phyloP scores from a whole-genome alignment of 345 rosid species.

The Eucalyptus brandiana region DNA sequence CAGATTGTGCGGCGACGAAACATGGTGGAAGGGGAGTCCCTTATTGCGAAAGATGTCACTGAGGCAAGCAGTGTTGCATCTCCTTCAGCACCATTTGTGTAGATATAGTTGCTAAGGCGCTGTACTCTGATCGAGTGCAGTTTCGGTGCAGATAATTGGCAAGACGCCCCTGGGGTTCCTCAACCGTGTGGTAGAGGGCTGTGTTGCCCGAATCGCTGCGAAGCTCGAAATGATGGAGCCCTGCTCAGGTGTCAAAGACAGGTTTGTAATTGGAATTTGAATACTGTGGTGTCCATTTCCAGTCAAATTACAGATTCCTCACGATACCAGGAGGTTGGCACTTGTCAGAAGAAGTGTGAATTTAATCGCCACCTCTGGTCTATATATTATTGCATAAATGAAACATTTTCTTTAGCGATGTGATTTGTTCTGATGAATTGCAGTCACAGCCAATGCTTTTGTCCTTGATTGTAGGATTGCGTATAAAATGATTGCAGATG shows the following conservation, averaged over 20 bases:
- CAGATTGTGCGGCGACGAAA: not conserved
- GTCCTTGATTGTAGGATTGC: conserved; percentile 34
- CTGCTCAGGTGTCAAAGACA: conserved; percentile 81
- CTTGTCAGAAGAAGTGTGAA: not conserved
- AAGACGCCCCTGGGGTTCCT: conserved; percentile 77
- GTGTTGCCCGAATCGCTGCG: conserved; percentile 56
- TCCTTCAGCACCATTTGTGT: not conserved
- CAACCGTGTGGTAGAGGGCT: conserved; percentile 56
- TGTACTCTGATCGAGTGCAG: too few relatives aligned
- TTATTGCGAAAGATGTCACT: conserved; percentile 39
- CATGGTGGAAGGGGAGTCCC: too few relatives aligned
- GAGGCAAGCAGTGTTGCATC: conserved; percentile 7
- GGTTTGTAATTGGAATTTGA: conserved; percentile 9
- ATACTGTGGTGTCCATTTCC: not conserved
- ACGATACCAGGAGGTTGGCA: not conserved
- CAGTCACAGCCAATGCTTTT: not conserved
- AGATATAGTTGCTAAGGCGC: not conserved
- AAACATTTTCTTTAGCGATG: not conserved
- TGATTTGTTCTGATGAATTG: not conserved
- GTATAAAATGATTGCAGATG: conserved; percentile 64
- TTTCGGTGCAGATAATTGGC: conserved; percentile 17
- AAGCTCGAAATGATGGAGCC: conserved; percentile 83
- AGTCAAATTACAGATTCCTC: not conserved
- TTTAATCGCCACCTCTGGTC: not conserved
- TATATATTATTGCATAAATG: not conserved